Evolutionary conservation across 2,329 filamentous ascomycete genomes (phyloP), one percentile per base, ranked within the genome.

Genomic region (Fusarium pseudoanthophilum): DNA sequence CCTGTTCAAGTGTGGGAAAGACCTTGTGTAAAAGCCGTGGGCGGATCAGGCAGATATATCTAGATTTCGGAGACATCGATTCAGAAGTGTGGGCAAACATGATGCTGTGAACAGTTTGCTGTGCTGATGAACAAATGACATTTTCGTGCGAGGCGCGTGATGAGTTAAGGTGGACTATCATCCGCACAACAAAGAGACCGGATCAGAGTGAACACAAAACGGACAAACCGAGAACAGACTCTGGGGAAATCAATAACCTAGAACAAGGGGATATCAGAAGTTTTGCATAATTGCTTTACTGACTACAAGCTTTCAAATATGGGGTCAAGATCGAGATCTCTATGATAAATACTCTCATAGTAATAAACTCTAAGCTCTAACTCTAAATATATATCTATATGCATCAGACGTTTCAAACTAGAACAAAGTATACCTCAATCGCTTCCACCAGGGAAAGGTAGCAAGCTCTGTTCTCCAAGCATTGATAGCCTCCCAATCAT

Each of bases 401-500:
- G 14, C 30, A n/a, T 20, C 14, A 0, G 14, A 7, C 3, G 1
- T 20, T 28, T 21, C 2, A 13, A 42, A 45, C 48, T 73, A 73
- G 46, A 73, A 73, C 16, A 73, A 37, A 4, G 46, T 62, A 13
- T 73, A 42, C n/a, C 67, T 45, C 7, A 76, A 26, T 9, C 82
- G 77, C 72, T 81, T 82, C 86, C 87, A 90, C 21, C 80, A 77
- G 9, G 88, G 88, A 83, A 83, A 86, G 7, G 80, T 72, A 18
- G 85, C 85, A n/a, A 88, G 80, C 79, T 84, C 79, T 30, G 82
- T 85, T 45, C 85, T 84, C 74, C 86, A 83, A 28, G 82, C 85
- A 77, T 90, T 85, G 79, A 91, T 90, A 15, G 82, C 81, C 15
- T 91, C 89, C 88, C 88, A 92, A 77, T 92, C 87, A 62, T 92